phyloP scores from a whole-genome alignment of 2,329 filamentous ascomycete genomes.

The Cytospora leucostoma region DNA sequence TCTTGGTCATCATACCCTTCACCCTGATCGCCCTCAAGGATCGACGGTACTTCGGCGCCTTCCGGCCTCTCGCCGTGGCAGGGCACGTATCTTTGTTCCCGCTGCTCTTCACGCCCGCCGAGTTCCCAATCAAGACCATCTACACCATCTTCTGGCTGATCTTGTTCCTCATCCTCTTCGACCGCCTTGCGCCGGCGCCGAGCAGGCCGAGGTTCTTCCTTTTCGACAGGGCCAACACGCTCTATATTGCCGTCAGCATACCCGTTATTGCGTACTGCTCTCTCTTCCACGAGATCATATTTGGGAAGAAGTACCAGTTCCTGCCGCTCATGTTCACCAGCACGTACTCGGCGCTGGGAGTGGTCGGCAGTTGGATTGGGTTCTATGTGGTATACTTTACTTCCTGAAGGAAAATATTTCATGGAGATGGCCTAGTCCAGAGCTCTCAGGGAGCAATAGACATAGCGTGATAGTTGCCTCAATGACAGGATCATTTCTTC shows the following conservation, averaged over 20 bases:
- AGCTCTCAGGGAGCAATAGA: background rate
- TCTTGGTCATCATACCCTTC: slow-evolving; percentile 93
- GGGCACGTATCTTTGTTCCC: slow-evolving; percentile 96
- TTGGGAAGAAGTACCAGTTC: slow-evolving; percentile 83
- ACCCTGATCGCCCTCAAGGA: slow-evolving; percentile 89
- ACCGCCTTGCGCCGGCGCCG: slow-evolving; percentile 82
- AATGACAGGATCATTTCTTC: background rate
- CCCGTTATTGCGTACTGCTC: slow-evolving; percentile 89
- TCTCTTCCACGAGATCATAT: slow-evolving; percentile 77
- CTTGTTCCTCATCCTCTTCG: slow-evolving; percentile 81
- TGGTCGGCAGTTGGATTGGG: slow-evolving; percentile 92
- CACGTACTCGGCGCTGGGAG: slow-evolving; percentile 90
- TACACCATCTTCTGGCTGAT: slow-evolving; percentile 94
- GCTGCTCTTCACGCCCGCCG: slow-evolving; percentile 84
- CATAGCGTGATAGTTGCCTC: background rate
- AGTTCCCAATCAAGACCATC: slow-evolving; percentile 90
- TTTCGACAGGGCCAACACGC: slow-evolving; percentile 83
- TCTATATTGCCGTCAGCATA: slow-evolving; percentile 89
- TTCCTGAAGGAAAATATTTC: slow-evolving; percentile 39
- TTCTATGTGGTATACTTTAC: slow-evolving; percentile 91
- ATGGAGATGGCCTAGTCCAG: background rate
- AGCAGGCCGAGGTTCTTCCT: slow-evolving; percentile 80
- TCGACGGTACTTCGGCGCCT: slow-evolving; percentile 86
- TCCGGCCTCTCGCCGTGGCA: slow-evolving; percentile 86
- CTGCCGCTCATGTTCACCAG: slow-evolving; percentile 96